phyloP scores from a whole-genome alignment of 75 land plant species.

The Isoetes taiwanensis region DNA sequence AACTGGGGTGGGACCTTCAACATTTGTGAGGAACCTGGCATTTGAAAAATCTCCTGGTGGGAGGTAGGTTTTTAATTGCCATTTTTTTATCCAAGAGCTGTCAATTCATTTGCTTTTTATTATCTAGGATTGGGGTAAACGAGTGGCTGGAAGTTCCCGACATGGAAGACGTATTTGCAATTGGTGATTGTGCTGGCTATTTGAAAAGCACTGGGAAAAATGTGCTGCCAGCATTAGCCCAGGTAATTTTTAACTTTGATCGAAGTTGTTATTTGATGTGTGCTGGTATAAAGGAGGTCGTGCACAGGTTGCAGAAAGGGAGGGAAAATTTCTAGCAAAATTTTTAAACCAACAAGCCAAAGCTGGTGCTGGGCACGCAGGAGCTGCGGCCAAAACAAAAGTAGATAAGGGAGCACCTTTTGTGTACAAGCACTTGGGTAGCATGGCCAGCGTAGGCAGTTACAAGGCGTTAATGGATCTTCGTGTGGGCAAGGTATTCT shows the following conservation, averaged over 20 bases:
- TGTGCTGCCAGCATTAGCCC: slow-evolving; percentile 78
- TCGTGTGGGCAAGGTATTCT: slow-evolving; percentile 62
- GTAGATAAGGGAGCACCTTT: slow-evolving; percentile 48
- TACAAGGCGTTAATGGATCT: slow-evolving; percentile 92
- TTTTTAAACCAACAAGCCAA: slow-evolving; percentile 43
- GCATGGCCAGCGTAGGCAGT: slow-evolving; percentile 89
- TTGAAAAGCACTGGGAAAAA: slow-evolving; percentile 65
- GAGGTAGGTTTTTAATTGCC: slow-evolving; percentile 35
- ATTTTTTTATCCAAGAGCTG: not conserved
- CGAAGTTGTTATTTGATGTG: not conserved
- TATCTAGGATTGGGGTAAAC: slow-evolving; percentile 75
- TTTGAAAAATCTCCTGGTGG: slow-evolving; percentile 77
- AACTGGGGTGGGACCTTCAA: slow-evolving; percentile 93
- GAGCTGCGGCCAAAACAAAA: slow-evolving; percentile 17
- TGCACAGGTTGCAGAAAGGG: slow-evolving; percentile 81
- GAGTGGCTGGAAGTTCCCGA: slow-evolving; percentile 68
- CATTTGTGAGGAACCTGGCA: slow-evolving; percentile 41
- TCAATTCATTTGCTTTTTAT: not conserved
- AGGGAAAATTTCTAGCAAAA: slow-evolving; percentile 64
- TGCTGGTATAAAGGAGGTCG: not conserved
- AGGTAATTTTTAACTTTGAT: slow-evolving; percentile 28
- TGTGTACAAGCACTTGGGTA: slow-evolving; percentile 87
- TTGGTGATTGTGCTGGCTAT: slow-evolving; percentile 90
- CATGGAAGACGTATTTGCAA: slow-evolving; percentile 62
- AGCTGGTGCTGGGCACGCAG: slow-evolving; percentile 49